A percentile compares a stretch with the other conserved stretches of the same genome.
phyloP scores from a whole-genome alignment of 108 stramenopile genomes.

The Nitzschia putrida region DNA sequence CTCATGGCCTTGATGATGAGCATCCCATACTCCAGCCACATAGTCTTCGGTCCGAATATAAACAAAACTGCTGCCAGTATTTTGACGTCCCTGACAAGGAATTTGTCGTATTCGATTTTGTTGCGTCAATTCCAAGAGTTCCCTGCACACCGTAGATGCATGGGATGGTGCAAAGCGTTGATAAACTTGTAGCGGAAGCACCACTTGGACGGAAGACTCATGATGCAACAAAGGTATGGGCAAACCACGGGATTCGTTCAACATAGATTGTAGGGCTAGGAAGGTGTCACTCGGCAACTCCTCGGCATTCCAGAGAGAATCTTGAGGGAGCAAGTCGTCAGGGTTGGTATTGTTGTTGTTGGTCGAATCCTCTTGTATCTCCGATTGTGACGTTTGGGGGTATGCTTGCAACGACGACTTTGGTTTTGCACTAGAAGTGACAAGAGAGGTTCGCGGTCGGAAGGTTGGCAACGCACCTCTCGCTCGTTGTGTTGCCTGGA shows the following conservation, averaged over 20 bases:
- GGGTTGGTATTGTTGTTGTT: background rate
- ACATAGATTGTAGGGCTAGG: constrained; percentile 23
- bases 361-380: background rate
- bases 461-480: background rate
- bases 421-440: background rate
- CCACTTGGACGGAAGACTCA: constrained; percentile 15
- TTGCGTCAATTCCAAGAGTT: constrained; percentile 15
- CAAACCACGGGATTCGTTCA: constrained; percentile 10
- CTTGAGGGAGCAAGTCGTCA: background rate
- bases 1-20: constrained; percentile 4
- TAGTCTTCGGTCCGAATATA: constrained; percentile 27
- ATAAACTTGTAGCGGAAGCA: constrained; percentile 29
- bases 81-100: constrained; percentile 23
- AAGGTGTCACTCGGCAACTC: constrained; percentile 30
- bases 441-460: no score
- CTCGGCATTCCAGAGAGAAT: background rate
- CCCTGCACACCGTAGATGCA: constrained; percentile 16
- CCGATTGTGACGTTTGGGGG: background rate
- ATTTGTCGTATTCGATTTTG: constrained; percentile 18
- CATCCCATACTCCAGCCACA: constrained; percentile 33
- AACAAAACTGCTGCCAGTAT: constrained; percentile 3
- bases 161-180: constrained; percentile 23
- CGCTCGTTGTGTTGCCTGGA: background rate
- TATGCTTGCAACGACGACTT: background rate
- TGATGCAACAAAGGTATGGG: constrained; percentile 19